Evolutionary conservation across 1,284 basidiomycete genomes (phyloP).

Genomic region (Calocybe gambosa): DNA sequence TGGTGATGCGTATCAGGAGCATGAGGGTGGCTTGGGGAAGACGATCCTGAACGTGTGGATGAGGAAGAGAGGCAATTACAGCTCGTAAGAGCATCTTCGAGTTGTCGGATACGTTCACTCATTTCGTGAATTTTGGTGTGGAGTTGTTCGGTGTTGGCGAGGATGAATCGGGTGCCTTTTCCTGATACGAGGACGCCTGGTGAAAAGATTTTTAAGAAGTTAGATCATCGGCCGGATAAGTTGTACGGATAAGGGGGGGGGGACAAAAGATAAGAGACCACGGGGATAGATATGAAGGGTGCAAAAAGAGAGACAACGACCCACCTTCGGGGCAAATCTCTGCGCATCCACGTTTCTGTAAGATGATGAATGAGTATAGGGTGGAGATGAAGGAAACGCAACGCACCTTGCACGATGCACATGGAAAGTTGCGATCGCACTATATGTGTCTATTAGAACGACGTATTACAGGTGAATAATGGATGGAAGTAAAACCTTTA

Average conservation of each 20-base stretch:
- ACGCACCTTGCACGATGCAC: conserved; percentile 36
- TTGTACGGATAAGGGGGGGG: background rate
- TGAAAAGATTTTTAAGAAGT: background rate
- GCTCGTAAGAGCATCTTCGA: conserved; percentile 55
- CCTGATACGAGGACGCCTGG: conserved; percentile 69
- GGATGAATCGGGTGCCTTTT: conserved; percentile 70
- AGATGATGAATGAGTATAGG: conserved; percentile 3
- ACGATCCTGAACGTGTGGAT: too few species aligned
- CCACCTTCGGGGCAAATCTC: conserved; percentile 67
- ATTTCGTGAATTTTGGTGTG: conserved; percentile 67
- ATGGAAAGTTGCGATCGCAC: conserved; percentile 57
- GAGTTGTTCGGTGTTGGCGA: conserved; percentile 68
- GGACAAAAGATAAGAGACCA: background rate
- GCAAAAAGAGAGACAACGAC: conserved; percentile 2
- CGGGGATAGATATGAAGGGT: background rate
- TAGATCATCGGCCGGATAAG: too few species aligned
- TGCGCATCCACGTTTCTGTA: conserved; percentile 53
- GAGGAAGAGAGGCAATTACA: conserved; percentile 1
- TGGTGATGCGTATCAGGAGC: conserved; percentile 33
- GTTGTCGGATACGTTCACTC: conserved; percentile 58
- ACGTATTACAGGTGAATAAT: conserved; percentile 2
- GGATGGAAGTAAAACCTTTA: conserved; percentile 32
- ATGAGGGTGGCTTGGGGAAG: too few species aligned
- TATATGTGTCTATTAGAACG: conserved; percentile 19
- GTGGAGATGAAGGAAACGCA: background rate